Conservation (phyloP, 2,329 filamentous ascomycete genomes). For the Aspergillus caelatus region DNA sequence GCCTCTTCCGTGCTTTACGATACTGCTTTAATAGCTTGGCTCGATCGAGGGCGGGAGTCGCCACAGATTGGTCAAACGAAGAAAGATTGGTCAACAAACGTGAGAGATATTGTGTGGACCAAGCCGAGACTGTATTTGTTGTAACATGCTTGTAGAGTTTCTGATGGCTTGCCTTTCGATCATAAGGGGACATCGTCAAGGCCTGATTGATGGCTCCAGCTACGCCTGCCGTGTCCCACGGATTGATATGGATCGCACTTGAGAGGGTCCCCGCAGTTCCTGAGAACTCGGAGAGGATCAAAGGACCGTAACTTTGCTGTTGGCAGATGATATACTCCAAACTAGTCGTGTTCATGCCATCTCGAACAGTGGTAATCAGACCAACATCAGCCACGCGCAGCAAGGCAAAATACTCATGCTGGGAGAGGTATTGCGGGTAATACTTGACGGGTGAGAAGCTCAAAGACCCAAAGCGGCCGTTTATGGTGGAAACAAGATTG, state of each 20-base stretch:
- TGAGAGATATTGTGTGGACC: constrained; percentile 79
- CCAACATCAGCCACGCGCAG: constrained; percentile 87
- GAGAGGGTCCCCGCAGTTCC: constrained; percentile 85
- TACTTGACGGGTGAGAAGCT: constrained; percentile 91
- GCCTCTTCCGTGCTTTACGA: constrained; percentile 70
- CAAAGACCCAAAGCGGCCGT: constrained; percentile 84
- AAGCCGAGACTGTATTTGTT: constrained; percentile 80
- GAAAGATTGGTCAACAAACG: constrained; percentile 79
- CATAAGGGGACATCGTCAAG: constrained; percentile 70
- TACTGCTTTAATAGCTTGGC: constrained; percentile 73
- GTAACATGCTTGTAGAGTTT: constrained; percentile 82
- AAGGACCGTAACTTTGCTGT: constrained; percentile 78
- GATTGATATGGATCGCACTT: constrained; percentile 93
- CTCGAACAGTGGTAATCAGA: constrained; percentile 90
- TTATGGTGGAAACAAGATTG: constrained; percentile 87
- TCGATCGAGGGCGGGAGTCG: constrained; percentile 81
- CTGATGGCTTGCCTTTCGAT: constrained; percentile 69
- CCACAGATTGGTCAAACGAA: constrained; percentile 71
- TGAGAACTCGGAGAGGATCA: constrained; percentile 96
- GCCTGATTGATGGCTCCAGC: constrained; percentile 81
- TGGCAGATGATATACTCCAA: constrained; percentile 94
- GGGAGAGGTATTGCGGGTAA: constrained; percentile 88
- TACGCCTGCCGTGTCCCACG: constrained; percentile 86
- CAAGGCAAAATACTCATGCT: constrained; percentile 93
- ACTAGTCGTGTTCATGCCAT: constrained; percentile 97